Percentiles rank a stretch among this genome's conserved stretches.
Evolutionary conservation across 768 basidiomycete species (phyloP).

Genomic region (Clitopilus passeckerianus): DNA sequence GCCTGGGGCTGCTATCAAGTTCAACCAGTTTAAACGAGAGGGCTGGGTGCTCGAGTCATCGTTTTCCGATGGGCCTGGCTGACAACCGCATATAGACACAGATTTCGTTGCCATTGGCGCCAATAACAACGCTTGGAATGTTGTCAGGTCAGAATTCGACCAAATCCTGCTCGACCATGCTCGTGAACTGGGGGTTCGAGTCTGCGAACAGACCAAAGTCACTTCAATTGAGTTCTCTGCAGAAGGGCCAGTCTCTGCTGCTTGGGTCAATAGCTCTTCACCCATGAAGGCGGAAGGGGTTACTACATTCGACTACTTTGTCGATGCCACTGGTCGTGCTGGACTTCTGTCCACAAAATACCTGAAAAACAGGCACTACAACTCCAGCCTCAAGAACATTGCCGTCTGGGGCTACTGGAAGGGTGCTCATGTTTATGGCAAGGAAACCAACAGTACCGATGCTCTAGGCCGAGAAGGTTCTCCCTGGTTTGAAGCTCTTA

Average conservation of each 20-base stretch:
- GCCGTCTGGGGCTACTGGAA: constrained; percentile 80
- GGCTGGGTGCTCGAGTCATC: constrained; percentile 32
- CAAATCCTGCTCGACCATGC: constrained; percentile 53
- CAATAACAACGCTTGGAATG: constrained; percentile 57
- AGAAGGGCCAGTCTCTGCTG: constrained; percentile 43
- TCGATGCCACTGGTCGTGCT: constrained; percentile 73
- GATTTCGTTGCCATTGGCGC: constrained; percentile 52
- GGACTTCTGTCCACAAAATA: constrained; percentile 69
- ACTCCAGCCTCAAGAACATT: constrained; percentile 65
- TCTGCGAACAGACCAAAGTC: constrained; percentile 53
- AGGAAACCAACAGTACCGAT: neutral
- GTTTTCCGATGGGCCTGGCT: neutral
- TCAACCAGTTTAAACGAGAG: constrained; percentile 61
- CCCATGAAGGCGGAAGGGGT: constrained; percentile 33
- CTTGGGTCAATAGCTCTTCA: constrained; percentile 44
- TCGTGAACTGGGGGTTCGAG: constrained; percentile 41
- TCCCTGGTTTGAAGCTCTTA: constrained; percentile 69
- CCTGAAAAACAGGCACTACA: constrained; percentile 65
- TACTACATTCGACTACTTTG: constrained; percentile 60
- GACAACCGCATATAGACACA: constrained; percentile 35
- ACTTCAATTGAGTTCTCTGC: constrained; percentile 39
- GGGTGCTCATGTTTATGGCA: constrained; percentile 39
- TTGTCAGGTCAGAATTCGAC: constrained; percentile 63
- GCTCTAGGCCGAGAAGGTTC: constrained; percentile 48
- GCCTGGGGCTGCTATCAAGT: constrained; percentile 62